These are phyloP conservation scores for Populus nigra DNA, from an alignment of 345 rosid species.

Conservation along the genomic window DNA sequence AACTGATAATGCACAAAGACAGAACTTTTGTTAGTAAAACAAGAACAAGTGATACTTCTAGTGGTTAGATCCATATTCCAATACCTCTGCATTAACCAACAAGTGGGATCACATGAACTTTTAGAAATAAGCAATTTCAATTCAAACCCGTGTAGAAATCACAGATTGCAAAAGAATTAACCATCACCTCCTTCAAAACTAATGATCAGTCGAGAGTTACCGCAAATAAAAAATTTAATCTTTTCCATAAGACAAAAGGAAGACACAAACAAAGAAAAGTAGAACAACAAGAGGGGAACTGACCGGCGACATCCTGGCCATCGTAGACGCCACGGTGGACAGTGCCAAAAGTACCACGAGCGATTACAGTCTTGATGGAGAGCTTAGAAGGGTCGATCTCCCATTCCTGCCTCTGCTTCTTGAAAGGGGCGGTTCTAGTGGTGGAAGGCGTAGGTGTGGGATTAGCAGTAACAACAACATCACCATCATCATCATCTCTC, in stretches of 20 bases:
- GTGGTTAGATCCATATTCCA: background rate
- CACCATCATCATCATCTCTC: conserved; percentile 29
- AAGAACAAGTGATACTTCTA: background rate
- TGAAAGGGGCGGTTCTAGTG: background rate
- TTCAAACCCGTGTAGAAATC: conserved; percentile 50
- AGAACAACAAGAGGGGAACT: conserved; percentile 25
- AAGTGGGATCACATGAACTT: conserved; percentile 48
- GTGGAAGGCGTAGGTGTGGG: conserved; percentile 16
- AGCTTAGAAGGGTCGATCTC: conserved; percentile 96
- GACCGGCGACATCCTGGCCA: conserved; percentile 89
- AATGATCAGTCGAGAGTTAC: background rate
- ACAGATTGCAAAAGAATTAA: conserved; percentile 49
- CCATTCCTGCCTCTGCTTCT: conserved; percentile 70
- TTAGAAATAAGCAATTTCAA: conserved; percentile 38
- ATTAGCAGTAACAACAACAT: conserved; percentile 6
- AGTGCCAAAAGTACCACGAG: conserved; percentile 95
- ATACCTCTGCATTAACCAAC: conserved; percentile 23
- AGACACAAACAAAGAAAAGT: background rate
- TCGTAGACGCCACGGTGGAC: conserved; percentile 96
- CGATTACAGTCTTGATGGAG: conserved; percentile 76
- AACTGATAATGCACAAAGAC: conserved; percentile 41
- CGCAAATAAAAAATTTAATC: background rate
- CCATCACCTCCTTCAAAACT: conserved; percentile 6
- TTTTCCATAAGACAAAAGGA: background rate
- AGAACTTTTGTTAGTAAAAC: conserved; percentile 14